phyloP scores from a whole-genome alignment of 2,329 filamentous ascomycete species.

The Microsporum ferrugineum region DNA sequence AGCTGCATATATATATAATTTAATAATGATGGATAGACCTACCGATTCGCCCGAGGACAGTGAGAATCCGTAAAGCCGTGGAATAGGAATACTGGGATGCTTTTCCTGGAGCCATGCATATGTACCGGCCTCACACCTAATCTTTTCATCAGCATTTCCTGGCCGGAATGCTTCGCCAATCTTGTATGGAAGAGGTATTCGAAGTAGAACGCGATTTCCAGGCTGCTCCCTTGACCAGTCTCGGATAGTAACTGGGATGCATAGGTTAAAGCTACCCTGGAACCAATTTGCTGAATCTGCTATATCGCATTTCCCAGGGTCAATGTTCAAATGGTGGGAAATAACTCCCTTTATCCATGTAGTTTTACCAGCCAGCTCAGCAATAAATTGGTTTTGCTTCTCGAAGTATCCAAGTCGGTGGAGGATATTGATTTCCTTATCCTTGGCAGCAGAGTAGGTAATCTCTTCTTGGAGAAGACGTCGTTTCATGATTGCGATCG shows the following conservation, averaged over 20 bases:
- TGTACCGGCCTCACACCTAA: conserved; percentile 6
- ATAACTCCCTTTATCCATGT: conserved; percentile 7
- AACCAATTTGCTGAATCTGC: conserved; percentile 15
- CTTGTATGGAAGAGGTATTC: conserved; percentile 3
- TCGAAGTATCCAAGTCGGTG: conserved; percentile 13
- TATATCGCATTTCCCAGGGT: conserved; percentile 6
- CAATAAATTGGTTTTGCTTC: conserved; percentile 8
- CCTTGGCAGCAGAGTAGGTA: conserved; percentile 16
- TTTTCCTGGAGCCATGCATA: conserved; percentile 5
- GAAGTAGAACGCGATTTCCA: neutral
- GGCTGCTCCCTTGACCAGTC: neutral
- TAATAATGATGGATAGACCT: neutral
- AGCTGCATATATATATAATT: conserved; percentile 16
- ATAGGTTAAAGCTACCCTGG: conserved; percentile 29
- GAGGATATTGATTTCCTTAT: conserved; percentile 19
- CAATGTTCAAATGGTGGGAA: conserved; percentile 10
- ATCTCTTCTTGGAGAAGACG: conserved; percentile 16
- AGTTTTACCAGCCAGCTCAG: neutral
- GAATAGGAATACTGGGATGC: conserved; percentile 11
- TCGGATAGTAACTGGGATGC: conserved; percentile 15
- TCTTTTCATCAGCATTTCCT: conserved; percentile 8
- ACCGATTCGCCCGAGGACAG: conserved; percentile 4
- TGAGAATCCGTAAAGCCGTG: conserved; percentile 13
- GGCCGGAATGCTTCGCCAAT: conserved; percentile 1
- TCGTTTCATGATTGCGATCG: neutral